Percentiles rank a stretch among this genome's conserved stretches.
Evolutionary conservation across 1,284 basidiomycete species (phyloP).

Genomic region (Papiliotrema laurentii): DNA sequence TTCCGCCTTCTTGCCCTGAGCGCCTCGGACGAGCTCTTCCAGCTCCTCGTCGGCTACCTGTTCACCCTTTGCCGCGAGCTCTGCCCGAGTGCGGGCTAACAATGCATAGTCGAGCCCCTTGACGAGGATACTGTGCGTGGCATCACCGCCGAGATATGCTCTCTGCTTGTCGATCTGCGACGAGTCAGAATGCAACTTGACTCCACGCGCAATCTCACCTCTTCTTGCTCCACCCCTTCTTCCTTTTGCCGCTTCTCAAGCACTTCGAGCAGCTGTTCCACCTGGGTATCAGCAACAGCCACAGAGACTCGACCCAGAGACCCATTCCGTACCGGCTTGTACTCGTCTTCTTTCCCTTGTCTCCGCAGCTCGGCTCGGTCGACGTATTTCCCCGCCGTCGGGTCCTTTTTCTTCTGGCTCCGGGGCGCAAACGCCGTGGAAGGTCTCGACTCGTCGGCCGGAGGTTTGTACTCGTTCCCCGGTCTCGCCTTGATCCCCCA

Average conservation of each 20-base stretch:
- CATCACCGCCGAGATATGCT: conserved; percentile 80
- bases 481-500: conserved; percentile 36
- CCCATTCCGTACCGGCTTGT: conserved; percentile 29
- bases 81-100: conserved; percentile 74
- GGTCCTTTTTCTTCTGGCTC: conserved; percentile 21
- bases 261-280: conserved; percentile 72
- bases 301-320: not conserved
- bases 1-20: conserved; percentile 14
- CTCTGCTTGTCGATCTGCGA: conserved; percentile 68
- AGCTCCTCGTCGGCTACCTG: conserved; percentile 70
- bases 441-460: conserved; percentile 5
- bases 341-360: conserved; percentile 42
- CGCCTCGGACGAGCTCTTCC: conserved; percentile 52
- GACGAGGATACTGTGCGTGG: conserved; percentile 75
- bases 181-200: not conserved
- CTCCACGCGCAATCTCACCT: conserved; percentile 10
- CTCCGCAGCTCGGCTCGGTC: conserved; percentile 46
- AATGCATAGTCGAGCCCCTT: conserved; percentile 84
- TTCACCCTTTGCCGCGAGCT: conserved; percentile 52
- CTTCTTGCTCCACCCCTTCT: conserved; percentile 55
- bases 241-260: conserved; percentile 64
- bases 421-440: conserved; percentile 31
- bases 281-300: conserved; percentile 47
- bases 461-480: conserved; percentile 16
- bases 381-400: conserved; percentile 33